Conservation (phyloP, 1,139 yeast genomes). For the Candida mesenterica region DNA sequence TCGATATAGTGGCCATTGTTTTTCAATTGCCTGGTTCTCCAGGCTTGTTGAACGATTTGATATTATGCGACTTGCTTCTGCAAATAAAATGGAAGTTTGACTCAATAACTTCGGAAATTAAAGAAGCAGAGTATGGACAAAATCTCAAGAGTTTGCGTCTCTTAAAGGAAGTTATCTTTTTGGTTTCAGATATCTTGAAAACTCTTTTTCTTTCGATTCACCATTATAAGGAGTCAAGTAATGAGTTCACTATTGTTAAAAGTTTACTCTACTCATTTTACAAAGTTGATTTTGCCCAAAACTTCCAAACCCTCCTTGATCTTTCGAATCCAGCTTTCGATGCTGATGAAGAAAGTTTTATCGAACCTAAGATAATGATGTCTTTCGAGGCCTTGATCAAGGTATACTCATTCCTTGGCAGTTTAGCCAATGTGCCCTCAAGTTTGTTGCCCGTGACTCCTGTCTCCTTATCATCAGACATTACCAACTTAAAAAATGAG, state of each 20-base stretch:
- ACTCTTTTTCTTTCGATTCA: constrained; percentile 19
- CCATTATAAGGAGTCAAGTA: constrained; percentile 13
- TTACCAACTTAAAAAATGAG: constrained; percentile 22
- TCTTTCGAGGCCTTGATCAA: constrained; percentile 30
- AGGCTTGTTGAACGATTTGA: constrained; percentile 14
- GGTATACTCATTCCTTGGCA: constrained; percentile 25
- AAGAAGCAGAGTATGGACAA: constrained; percentile 12
- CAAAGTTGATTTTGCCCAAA: constrained; percentile 23
- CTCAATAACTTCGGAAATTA: constrained; percentile 17
- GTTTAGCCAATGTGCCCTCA: constrained; percentile 25
- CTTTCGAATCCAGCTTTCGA: constrained; percentile 22
- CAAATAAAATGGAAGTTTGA: constrained; percentile 22
- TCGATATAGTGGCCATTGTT: constrained; percentile 14
- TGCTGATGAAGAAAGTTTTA: constrained; percentile 4
- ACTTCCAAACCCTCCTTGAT: constrained; percentile 23
- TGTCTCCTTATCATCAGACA: constrained; percentile 25
- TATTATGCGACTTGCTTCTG: constrained; percentile 17
- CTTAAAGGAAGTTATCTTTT: constrained; percentile 28
- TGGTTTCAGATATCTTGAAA: constrained; percentile 27
- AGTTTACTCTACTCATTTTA: constrained; percentile 22
- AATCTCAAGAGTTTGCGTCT: constrained; percentile 20
- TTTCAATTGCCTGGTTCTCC: constrained; percentile 20
- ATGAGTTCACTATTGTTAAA: constrained; percentile 19
- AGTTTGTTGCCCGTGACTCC: constrained; percentile 20
- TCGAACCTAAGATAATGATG: constrained; percentile 23